A percentile compares a stretch with the other conserved stretches of the same genome.
Evolutionary conservation across 1,284 basidiomycete species (phyloP).

Genomic region (Trichosporon coremiiforme): DNA sequence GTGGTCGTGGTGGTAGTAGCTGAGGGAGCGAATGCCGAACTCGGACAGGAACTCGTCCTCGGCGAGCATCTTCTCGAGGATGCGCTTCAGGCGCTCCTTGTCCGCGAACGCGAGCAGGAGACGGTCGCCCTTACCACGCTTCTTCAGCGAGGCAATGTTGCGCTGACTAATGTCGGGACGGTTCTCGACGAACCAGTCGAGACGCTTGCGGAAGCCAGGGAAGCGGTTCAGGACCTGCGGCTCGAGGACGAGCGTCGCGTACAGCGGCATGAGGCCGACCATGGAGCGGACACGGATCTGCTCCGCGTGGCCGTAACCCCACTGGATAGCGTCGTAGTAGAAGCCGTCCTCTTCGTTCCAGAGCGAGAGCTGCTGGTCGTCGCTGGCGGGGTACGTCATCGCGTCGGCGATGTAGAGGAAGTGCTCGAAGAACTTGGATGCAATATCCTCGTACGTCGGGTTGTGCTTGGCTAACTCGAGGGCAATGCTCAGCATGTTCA

Average conservation of each 20-base stretch:
- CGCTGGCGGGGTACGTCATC: constrained; percentile 84
- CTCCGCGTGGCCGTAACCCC: constrained; percentile 76
- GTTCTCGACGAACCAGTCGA: constrained; percentile 98
- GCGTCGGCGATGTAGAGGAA: constrained; percentile 96
- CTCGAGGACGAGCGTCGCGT: constrained; percentile 91
- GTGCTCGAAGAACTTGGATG: constrained; percentile 85
- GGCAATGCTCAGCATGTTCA: constrained; percentile 88
- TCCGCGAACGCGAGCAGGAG: constrained; percentile 84
- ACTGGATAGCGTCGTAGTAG: constrained; percentile 96
- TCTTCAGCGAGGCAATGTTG: constrained; percentile 95
- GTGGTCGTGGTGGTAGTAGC: constrained; percentile 83
- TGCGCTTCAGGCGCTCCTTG: constrained; percentile 83
- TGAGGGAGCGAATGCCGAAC: constrained; percentile 92
- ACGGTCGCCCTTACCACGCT: constrained; percentile 79
- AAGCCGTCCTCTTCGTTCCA: constrained; percentile 97
- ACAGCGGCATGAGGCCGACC: constrained; percentile 93
- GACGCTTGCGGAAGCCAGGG: constrained; percentile 92
- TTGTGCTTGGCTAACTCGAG: constrained; percentile 98
- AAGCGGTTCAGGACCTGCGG: constrained; percentile 84
- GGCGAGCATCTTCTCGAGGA: constrained; percentile 94
- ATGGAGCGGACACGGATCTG: constrained; percentile 90
- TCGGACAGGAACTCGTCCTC: constrained; percentile 95
- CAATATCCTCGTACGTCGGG: constrained; percentile 95
- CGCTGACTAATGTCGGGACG: constrained; percentile 79
- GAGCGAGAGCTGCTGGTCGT: constrained; percentile 74